These are phyloP conservation scores for Diaporthe humulicola DNA, from an alignment of 2,329 filamentous ascomycete species.

Conservation along the genomic window DNA sequence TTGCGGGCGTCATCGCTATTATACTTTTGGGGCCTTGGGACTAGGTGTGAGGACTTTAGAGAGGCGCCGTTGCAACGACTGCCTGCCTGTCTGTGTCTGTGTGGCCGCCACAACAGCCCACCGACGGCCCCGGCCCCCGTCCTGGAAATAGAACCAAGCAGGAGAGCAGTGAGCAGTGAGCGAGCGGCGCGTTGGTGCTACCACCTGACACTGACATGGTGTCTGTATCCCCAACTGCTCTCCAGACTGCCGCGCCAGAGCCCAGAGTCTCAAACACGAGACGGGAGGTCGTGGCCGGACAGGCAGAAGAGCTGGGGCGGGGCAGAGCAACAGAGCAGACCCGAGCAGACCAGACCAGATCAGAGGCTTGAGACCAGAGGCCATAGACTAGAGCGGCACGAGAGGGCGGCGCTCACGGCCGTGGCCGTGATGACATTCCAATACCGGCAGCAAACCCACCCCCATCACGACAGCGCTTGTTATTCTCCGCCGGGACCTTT, in stretches of 20 bases:
- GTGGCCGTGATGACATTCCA: conserved; percentile 33
- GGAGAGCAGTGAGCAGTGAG: neutral
- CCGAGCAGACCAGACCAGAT: neutral
- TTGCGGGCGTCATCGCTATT: conserved; percentile 23
- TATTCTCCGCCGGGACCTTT: conserved; percentile 11
- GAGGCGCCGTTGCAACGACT: conserved; percentile 13
- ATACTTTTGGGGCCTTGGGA: conserved; percentile 11
- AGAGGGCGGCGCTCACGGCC: conserved; percentile 32
- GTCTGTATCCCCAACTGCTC: neutral
- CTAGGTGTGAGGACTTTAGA: neutral
- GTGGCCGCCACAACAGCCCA: conserved; percentile 26
- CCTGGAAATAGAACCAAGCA: conserved; percentile 29
- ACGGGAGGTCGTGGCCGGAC: neutral
- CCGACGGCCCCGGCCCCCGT: conserved; percentile 18
- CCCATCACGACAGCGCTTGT: conserved; percentile 21
- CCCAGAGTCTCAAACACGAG: conserved; percentile 17
- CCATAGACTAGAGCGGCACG: neutral
- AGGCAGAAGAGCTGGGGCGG: neutral
- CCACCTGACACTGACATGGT: conserved; percentile 25
- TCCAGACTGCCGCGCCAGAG: conserved; percentile 2
- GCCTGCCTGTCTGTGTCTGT: conserved; percentile 12
- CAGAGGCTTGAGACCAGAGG: conserved; percentile 13
- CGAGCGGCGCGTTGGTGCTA: neutral
- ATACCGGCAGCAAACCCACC: conserved; percentile 27
- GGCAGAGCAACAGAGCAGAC: neutral